A percentile compares a stretch with the other conserved stretches of the same genome.
These are phyloP conservation scores for Boletus sp. DNA, from an alignment of 768 basidiomycete species.

Conservation along the genomic window DNA sequence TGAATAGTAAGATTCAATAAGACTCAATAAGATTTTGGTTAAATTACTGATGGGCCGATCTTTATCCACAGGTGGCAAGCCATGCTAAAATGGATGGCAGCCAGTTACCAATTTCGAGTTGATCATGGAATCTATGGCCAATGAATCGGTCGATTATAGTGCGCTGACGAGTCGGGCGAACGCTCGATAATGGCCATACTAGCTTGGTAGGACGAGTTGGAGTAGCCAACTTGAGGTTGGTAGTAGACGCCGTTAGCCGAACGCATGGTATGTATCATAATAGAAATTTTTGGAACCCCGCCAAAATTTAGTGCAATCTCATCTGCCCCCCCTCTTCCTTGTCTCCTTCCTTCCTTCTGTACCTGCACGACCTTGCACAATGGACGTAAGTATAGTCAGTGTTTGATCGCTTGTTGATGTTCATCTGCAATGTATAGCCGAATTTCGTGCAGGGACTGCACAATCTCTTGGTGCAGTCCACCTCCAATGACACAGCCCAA, in stretches of 20 bases:
- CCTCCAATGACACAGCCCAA: constrained; percentile 77
- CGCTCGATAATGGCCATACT: too few relatives aligned
- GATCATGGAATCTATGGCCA: too few relatives aligned
- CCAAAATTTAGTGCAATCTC: constrained; percentile 46
- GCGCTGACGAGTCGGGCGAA: too few relatives aligned
- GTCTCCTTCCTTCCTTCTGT: constrained; percentile 25
- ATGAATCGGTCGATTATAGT: too few relatives aligned
- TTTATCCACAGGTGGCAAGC: too few relatives aligned
- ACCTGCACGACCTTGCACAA: constrained; percentile 21
- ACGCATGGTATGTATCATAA: not conserved
- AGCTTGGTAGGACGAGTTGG: too few relatives aligned
- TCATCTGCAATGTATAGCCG: constrained; percentile 41
- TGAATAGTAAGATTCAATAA: too few relatives aligned
- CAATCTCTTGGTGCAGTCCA: constrained; percentile 80
- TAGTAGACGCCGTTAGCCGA: not conserved
- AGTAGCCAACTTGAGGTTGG: too few relatives aligned
- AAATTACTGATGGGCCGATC: too few relatives aligned
- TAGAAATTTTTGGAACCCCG: constrained; percentile 49
- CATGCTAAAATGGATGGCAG: too few relatives aligned
- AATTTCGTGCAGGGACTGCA: constrained; percentile 80
- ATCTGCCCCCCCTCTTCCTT: constrained; percentile 25
- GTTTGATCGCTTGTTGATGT: not conserved
- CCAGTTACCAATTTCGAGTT: too few relatives aligned
- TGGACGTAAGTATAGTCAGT: constrained; percentile 29
- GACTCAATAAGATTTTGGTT: too few relatives aligned